These are phyloP conservation scores for Apocynum venetum DNA, from an alignment of 257 asterid genomes.

Conservation along the genomic window DNA sequence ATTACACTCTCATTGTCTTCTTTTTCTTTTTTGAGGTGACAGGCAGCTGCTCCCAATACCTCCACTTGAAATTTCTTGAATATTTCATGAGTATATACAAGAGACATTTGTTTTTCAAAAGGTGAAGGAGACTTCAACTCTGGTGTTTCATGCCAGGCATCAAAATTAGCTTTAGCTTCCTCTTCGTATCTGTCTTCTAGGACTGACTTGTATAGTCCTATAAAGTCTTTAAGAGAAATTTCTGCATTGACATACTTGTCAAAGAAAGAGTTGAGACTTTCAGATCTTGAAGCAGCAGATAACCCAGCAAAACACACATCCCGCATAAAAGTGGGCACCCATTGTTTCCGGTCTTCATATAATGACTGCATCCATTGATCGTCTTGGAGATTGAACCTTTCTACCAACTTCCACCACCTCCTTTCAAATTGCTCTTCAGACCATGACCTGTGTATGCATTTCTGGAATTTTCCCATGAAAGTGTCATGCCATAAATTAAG, in stretches of 20 bases:
- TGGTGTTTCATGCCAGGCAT: conserved; percentile 92
- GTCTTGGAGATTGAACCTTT: conserved; percentile 63
- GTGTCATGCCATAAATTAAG: conserved; percentile 63
- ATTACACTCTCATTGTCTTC: conserved; percentile 50
- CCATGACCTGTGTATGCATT: conserved; percentile 70
- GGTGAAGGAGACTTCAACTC: conserved; percentile 93
- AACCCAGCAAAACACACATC: conserved; percentile 68
- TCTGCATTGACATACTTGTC: conserved; percentile 64
- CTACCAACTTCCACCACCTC: conserved; percentile 84
- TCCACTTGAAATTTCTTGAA: conserved; percentile 81
- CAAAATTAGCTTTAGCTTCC: conserved; percentile 88
- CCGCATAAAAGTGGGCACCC: conserved; percentile 76
- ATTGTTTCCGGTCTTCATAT: conserved; percentile 61
- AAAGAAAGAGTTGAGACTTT: conserved; percentile 58
- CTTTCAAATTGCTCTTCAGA: conserved; percentile 66
- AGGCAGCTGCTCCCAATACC: conserved; percentile 88
- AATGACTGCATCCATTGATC: conserved; percentile 68
- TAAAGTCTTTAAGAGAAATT: conserved; percentile 58
- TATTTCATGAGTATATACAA: conserved; percentile 72
- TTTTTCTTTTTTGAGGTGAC: conserved; percentile 77
- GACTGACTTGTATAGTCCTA: conserved; percentile 50
- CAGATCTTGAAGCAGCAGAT: conserved; percentile 65
- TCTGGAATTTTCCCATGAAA: conserved; percentile 55
- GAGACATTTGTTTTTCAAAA: conserved; percentile 78
- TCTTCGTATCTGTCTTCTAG: conserved; percentile 80